phyloP scores from a whole-genome alignment of 2,329 filamentous ascomycete species.

The Gremmenia infestans region DNA sequence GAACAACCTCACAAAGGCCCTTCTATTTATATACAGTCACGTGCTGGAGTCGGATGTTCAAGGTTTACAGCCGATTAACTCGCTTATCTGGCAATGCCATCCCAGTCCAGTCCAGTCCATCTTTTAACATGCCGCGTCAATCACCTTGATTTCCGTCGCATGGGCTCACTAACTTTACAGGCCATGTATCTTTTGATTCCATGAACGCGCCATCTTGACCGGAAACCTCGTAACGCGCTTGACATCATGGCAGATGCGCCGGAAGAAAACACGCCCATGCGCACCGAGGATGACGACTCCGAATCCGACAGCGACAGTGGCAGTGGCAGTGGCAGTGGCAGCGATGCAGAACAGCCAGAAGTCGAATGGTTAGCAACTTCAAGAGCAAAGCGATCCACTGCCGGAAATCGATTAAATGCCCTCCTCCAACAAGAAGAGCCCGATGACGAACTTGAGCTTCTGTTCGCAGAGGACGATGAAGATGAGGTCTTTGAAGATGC shows the following conservation, averaged over 20 bases:
- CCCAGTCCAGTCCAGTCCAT: neutral
- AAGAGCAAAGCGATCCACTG: slow-evolving; percentile 71
- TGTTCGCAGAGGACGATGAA: slow-evolving; percentile 70
- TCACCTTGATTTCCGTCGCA: neutral
- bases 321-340: slow-evolving; percentile 11
- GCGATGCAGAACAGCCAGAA: slow-evolving; percentile 17
- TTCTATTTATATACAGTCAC: neutral
- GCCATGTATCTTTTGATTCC: neutral
- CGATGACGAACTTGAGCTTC: slow-evolving; percentile 55
- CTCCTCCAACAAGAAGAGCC: slow-evolving; percentile 71
- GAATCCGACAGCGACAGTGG: slow-evolving; percentile 13
- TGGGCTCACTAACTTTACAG: neutral
- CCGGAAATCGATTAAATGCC: slow-evolving; percentile 76
- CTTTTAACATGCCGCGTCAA: neutral
- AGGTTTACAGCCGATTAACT: neutral
- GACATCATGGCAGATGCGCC: slow-evolving; percentile 11
- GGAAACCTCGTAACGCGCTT: neutral
- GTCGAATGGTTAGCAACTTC: slow-evolving; percentile 69
- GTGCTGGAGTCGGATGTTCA: neutral
- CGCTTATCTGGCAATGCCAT: neutral
- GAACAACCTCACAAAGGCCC: neutral
- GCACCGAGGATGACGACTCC: slow-evolving; percentile 15
- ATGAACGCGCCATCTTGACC: neutral
- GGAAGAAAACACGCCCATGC: slow-evolving; percentile 18
- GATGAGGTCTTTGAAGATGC: slow-evolving; percentile 67